Evolutionary conservation across 2,329 filamentous ascomycete species (phyloP), one percentile per base, ranked within the genome.

Genomic region (Beauveria australis): DNA sequence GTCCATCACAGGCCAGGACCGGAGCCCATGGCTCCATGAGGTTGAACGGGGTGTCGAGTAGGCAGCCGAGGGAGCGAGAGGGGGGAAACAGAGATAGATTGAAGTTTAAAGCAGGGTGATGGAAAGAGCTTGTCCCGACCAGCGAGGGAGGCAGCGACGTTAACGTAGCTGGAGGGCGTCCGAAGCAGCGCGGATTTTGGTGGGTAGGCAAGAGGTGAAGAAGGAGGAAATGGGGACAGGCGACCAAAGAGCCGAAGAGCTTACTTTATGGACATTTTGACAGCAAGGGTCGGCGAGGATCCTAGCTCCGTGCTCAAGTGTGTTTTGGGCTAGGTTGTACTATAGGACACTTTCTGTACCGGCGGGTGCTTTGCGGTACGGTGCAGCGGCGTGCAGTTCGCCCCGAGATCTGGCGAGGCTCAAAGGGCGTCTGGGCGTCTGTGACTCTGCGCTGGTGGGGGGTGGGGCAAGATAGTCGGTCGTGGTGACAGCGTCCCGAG

Each of bases 261-360:
- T 77, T 76, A 81, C 79, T 81, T 81, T 78, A 81, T 80, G 71
- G 79, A 81, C 79, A 81, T 81, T 71, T 70, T 77, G 68, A 69
- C 67, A 63, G 69, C 70, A 67, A 71, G 68, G 70, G 72, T 71
- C 49, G 51, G 49, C 49, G 56, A 62, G 40, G 55, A 71, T 70
- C 71, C 70, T 68, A 69, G 70, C 67, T 70, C 65, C 64, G 40
- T 64, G 60, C 62, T 61, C 63, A 63, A 63, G 64, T 67, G 57
- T 62, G 55, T 60, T 61, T 61, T 52, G 53, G 46, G 53, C 59
- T 56, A 61, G 53, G 53, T 57, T 61, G 47, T 52, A 41, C 52
- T 52, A 61, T 52, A 53, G 58, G 37, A 56, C 53, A 61, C 53
- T 24, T 56, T 48, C n/a, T 41, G 40, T 59, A 28, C 56, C 57